A percentile compares a stretch with the other conserved stretches of the same genome.
Conservation (phyloP, 139 green algal species). For the Micractinium conductrix region DNA sequence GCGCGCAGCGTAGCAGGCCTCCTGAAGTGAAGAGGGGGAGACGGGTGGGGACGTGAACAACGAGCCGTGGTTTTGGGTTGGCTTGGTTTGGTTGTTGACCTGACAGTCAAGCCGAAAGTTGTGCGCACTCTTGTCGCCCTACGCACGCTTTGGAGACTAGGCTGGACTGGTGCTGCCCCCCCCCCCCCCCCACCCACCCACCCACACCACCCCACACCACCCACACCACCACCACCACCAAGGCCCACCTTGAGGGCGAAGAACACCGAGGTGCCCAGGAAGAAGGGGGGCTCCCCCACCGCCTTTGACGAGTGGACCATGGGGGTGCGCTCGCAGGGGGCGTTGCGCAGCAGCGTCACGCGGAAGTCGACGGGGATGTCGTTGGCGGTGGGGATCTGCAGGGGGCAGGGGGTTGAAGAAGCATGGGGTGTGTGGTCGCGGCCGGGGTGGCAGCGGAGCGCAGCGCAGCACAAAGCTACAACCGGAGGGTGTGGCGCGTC, state of each 20-base stretch:
- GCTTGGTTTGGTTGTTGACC: too few relatives aligned
- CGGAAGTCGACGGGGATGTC: constrained; percentile 97
- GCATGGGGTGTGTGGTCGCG: not conserved
- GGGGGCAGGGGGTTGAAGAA: not conserved
- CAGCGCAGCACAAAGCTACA: not conserved
- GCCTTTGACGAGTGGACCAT: constrained; percentile 91
- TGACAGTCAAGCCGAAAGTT: too few relatives aligned
- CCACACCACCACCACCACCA: too few relatives aligned
- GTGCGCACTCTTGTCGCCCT: too few relatives aligned
- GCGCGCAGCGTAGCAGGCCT: constrained; percentile 82
- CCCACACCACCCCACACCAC: too few relatives aligned
- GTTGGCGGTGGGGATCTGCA: constrained; percentile 93
- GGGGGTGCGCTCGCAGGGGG: constrained; percentile 79
- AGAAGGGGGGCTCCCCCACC: constrained; percentile 96
- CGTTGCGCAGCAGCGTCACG: constrained; percentile 83
- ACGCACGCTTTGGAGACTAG: too few relatives aligned
- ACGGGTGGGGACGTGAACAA: not conserved
- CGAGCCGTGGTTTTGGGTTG: too few relatives aligned
- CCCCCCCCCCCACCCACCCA: too few relatives aligned
- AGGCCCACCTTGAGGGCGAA: too few relatives aligned
- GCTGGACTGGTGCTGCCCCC: too few relatives aligned
- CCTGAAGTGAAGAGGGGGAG: constrained; percentile 87
- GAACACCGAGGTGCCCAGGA: constrained; percentile 61
- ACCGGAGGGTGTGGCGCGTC: too few relatives aligned
- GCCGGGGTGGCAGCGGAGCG: not conserved